Base-by-base conservation (phyloP, 2,329 filamentous ascomycete species). In the Hypoxylon sp. region DNA sequence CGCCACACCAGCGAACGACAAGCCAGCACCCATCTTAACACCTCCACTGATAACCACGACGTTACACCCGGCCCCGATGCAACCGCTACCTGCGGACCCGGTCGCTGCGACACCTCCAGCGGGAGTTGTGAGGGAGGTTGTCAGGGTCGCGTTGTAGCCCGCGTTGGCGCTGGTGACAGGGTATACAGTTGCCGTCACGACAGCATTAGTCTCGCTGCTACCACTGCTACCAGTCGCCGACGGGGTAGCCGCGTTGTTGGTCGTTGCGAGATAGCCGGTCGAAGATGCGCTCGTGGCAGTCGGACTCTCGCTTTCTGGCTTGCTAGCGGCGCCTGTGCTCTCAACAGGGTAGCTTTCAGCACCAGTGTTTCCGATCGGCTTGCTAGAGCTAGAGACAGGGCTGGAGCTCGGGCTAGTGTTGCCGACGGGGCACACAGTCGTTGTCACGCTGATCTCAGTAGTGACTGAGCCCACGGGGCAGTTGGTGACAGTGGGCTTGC, bases 371-470 rank as follows among this genome's bases (percentile, higher is more conserved):
- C 43, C 61, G 7, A 41, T 45, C 2, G 64, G 60, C 14, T 62
- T 48, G 52, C 30, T 56, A n/a, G 51, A 50, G 51, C 65, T 65
- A 6, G 65, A 50, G 13, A 70, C 60, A 46, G 65, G 52, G 46
- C 34, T 67, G 9, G 69, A 46, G 66, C 65, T 63, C 14, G 34
- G 6, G 52, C 21, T 59, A 28, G 36, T 38, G 28, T 48, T 61
- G 17, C 28, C 64, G 17, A 77, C 69, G n/a, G 78, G 77, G 70
- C 70, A 77, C 46, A 78, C 71, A 13, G 78, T 79, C 3, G 76
- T 79, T 28, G 75, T 76, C 51, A 77, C 55, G 46, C 71, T 63
- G 46, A 78, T 73, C 19, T 76, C 68, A 25, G 75, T 79, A 3
- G 75, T 75, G 36, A 79, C 72, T 14, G 69, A 67, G 14, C 74